Base-by-base conservation (phyloP, 805 yeast species). In the Wickerhamiella allomyrinae region DNA sequence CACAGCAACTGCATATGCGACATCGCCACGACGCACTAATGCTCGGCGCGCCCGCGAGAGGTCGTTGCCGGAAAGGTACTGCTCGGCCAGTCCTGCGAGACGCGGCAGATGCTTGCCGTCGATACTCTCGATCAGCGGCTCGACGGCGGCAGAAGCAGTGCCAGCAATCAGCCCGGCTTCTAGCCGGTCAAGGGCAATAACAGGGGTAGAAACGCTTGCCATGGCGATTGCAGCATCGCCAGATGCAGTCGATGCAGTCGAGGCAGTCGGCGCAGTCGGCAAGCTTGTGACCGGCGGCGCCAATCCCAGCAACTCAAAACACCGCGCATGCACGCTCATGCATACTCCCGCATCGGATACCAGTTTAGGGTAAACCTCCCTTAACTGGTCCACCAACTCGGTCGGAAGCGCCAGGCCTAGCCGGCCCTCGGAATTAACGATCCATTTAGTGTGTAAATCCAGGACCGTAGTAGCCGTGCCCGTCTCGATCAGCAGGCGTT, bases 41-140 rank as follows among this genome's bases (percentile, higher is more conserved):
- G 50, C 40, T 3, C 59, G 51, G 41, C 57, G 55, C 20, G 47
- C 40, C 25, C 43, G 45, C 63, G 65, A 59, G 22, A 42, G 29
- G 15, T 49, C 48, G 49, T 52, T 51, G 21, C 46, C 45, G 21
- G 56, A 53, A 8, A 50, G 25, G 9, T 39, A 22, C 31, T 42
- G 41, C 33, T 48, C 41, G 14, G 43, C 44, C n/a, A 42, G 39
- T 10, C 35, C 39, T 25, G 49, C 48, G n/a, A 43, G 22, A 14
- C 34, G 39, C 4, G 15, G 37, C 3, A 52, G 27, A 14, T 29
- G 36, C 11, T 34, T 20, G 13, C 31, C 15, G 20, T 9, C 39
- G n/a, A 14, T 13, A 3, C 21, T 13, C 3, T 36, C 39, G 10
- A 36, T 20, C 4, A 36, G 10, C 4, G 39, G 29, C 6, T 23